Evolutionary conservation across 2,329 filamentous ascomycete species (phyloP).

Genomic region (Pseudogymnoascus sp.): DNA sequence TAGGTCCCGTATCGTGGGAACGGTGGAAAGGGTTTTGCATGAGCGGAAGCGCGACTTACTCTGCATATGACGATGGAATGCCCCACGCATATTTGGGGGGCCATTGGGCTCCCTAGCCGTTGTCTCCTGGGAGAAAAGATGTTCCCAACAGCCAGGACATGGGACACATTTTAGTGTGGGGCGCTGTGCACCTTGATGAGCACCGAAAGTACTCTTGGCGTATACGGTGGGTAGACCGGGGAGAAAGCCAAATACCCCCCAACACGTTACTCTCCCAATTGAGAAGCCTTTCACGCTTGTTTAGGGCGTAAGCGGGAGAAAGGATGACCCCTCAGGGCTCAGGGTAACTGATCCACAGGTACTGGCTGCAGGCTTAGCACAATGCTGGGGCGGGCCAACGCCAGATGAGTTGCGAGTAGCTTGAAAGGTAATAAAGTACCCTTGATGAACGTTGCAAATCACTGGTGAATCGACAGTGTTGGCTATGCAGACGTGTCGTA

Average conservation of each 20-base stretch:
- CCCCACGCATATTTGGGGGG: neutral
- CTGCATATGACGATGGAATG: slow-evolving; percentile 4
- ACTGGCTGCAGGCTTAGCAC: neutral
- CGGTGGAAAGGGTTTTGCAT: neutral
- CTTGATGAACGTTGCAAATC: neutral
- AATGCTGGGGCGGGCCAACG: neutral
- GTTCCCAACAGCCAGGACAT: slow-evolving; percentile 1
- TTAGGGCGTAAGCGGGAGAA: neutral
- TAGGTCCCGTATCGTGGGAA: slow-evolving; percentile 1
- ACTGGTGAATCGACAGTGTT: neutral
- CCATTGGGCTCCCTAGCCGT: neutral
- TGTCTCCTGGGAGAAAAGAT: neutral
- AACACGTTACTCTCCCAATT: neutral
- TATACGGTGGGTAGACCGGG: neutral
- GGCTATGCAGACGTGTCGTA: neutral
- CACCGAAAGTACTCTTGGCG: slow-evolving; percentile 2
- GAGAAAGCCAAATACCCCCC: neutral
- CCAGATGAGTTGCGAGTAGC: neutral
- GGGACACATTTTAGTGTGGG: neutral
- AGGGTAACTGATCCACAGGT: slow-evolving; percentile 6
- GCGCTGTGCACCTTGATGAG: neutral
- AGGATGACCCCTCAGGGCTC: neutral
- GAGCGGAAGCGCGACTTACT: neutral
- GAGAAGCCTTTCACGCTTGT: neutral
- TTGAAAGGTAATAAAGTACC: slow-evolving; percentile 3